These are phyloP conservation scores for Panaeolus papilionaceus DNA, from an alignment of 768 basidiomycete species.

Conservation along the genomic window DNA sequence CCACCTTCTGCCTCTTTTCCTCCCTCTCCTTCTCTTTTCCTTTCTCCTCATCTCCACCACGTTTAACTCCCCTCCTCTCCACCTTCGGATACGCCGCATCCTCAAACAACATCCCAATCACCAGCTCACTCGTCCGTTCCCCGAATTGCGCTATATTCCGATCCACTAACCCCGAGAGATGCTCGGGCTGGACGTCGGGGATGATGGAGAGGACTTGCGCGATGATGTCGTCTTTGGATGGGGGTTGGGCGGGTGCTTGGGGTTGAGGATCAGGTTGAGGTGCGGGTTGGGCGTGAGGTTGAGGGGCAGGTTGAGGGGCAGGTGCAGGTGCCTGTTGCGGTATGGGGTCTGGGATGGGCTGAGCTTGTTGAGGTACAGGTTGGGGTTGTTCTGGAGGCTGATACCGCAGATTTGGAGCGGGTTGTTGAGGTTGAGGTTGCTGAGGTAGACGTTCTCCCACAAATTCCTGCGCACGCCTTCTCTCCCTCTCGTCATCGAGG, in stretches of 20 bases:
- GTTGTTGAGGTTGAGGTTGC: background rate
- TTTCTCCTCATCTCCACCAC: conserved; percentile 36
- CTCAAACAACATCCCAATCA: conserved; percentile 70
- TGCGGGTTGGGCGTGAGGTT: background rate
- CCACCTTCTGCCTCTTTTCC: conserved; percentile 51
- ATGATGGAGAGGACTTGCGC: conserved; percentile 69
- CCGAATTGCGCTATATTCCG: conserved; percentile 43
- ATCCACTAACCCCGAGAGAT: conserved; percentile 56
- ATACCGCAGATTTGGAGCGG: background rate
- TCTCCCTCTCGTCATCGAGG: background rate
- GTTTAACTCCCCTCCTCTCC: conserved; percentile 35
- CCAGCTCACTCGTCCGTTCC: conserved; percentile 48
- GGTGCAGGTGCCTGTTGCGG: background rate
- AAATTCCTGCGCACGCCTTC: background rate
- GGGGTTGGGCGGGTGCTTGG: background rate
- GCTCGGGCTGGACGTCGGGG: conserved; percentile 69
- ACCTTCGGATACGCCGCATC: conserved; percentile 63
- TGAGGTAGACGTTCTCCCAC: background rate
- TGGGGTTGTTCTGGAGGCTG: background rate
- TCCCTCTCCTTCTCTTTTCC: conserved; percentile 38
- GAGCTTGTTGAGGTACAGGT: background rate
- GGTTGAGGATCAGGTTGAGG: background rate
- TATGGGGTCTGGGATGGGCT: too few relatives aligned
- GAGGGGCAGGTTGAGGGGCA: background rate
- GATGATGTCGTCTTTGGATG: conserved; percentile 27